Evolutionary conservation across 306 rosid genomes (phyloP).

Genomic region (Parietaria judaica): DNA sequence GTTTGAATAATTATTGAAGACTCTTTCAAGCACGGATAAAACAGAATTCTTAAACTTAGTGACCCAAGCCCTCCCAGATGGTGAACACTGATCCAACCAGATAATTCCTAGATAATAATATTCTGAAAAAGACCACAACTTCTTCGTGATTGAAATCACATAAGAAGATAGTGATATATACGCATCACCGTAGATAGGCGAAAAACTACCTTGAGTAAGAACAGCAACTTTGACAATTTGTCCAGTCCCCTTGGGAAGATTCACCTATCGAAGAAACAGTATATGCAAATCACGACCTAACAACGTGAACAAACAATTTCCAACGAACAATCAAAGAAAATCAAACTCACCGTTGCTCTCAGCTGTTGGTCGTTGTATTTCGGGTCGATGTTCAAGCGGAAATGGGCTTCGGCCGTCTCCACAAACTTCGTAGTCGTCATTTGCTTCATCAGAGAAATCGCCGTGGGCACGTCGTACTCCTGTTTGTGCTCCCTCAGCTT

Average conservation of each 20-base stretch:
- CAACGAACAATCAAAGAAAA: conserved; percentile 6
- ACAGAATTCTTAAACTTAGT: not conserved
- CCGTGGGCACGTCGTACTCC: conserved; percentile 67
- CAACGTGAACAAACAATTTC: no score
- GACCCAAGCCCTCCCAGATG: conserved; percentile 6
- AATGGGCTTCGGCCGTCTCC: conserved; percentile 95
- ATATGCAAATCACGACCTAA: no score
- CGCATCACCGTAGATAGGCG: conserved; percentile 12
- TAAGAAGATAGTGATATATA: not conserved
- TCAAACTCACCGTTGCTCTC: conserved; percentile 83
- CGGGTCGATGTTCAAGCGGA: conserved; percentile 97
- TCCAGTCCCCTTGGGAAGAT: conserved; percentile 96
- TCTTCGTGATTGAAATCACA: not conserved
- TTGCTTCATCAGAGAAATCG: conserved; percentile 65
- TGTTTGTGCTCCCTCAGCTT: conserved; percentile 74
- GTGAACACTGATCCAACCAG: not conserved
- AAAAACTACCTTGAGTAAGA: conserved; percentile 79
- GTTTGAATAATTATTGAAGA: not conserved
- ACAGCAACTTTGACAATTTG: conserved; percentile 86
- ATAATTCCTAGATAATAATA: not conserved
- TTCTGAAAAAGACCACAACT: not conserved
- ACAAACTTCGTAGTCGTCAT: conserved; percentile 65
- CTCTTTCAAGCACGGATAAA: not conserved
- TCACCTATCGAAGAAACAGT: conserved; percentile 49
- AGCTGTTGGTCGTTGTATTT: conserved; percentile 95